Base-by-base conservation (phyloP, 2,329 filamentous ascomycete genomes). In the Talaromyces sp. region DNA sequence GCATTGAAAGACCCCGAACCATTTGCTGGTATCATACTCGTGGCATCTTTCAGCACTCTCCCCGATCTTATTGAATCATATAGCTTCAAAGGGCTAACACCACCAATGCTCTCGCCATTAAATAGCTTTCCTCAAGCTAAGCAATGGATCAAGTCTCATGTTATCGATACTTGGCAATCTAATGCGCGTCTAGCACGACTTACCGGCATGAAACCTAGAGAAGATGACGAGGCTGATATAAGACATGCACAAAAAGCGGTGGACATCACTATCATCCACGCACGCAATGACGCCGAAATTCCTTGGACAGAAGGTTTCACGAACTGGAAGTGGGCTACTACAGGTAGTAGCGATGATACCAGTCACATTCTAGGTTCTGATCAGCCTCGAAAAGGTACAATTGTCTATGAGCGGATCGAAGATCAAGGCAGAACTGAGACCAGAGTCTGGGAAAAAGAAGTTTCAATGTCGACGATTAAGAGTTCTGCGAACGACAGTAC, bases 111-210 rank as follows among this genome's bases (percentile, higher is more conserved):
- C n/a, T 84, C 85, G 0, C 91, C 91, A 0, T 78, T 97, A 2
- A 77, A 82, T 6, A 75, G 78, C 2, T 89, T 89, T 69, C 89
- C 89, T 0, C 78, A 79, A 11, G 68, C 92, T 15, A 77, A 88
- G 50, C 77, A 78, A 4, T 81, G 82, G 66, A 76, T 95, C 6
- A 77, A 85, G 17, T 70, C 75, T 8, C 81, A 82, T 55, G 81
- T 96, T 11, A 77, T 88, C n/a, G 93, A 97, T 67, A 85, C 81
- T 60, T 99, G 94, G 94, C 80, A 84, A 50, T 91, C 89, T 0
- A 82, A 82, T 0, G 77, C 81, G 28, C 82, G 92, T 3, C 76
- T 97, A 9, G 73, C 69, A 3, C 70, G 73, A 10, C 57, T 76
- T 53, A 70, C 73, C 2, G 73, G 74, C 2, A 64, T 72, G 33